Percentiles rank a stretch among this genome's conserved stretches.
These are phyloP conservation scores for Silene noctiflora DNA, from an alignment of 179 eudicot species.

Conservation along the genomic window DNA sequence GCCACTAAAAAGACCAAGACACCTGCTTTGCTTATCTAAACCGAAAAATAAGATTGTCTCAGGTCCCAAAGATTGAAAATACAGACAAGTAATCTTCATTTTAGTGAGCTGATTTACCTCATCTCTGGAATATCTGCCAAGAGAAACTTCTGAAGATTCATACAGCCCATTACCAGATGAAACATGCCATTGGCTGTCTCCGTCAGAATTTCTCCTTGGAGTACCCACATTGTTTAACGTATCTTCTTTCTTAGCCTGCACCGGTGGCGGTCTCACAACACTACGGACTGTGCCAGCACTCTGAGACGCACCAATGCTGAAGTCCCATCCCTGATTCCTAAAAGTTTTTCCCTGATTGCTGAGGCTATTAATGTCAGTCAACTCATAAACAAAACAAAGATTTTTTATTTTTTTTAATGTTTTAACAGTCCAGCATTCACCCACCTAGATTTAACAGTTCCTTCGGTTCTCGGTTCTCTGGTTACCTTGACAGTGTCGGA, in stretches of 20 bases:
- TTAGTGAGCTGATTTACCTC: conserved; percentile 40
- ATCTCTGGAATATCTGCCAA: conserved; percentile 52
- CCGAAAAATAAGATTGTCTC: not conserved
- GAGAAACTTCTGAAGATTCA: conserved; percentile 58
- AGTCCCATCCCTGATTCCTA: conserved; percentile 81
- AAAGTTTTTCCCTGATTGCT: conserved; percentile 59
- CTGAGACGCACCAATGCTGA: conserved; percentile 68
- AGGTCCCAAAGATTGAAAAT: not conserved
- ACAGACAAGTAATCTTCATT: conserved; percentile 1
- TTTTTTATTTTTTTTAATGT: not conserved
- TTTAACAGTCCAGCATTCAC: conserved; percentile 20
- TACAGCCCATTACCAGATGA: conserved; percentile 53
- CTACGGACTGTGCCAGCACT: conserved; percentile 78
- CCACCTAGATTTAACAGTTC: conserved; percentile 61
- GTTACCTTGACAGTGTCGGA: conserved; percentile 77
- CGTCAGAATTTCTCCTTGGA: conserved; percentile 46
- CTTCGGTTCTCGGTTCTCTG: conserved; percentile 58
- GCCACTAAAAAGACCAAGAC: too few species aligned
- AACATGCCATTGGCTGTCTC: conserved; percentile 51
- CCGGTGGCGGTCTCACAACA: conserved; percentile 74
- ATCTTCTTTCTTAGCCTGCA: conserved; percentile 65
- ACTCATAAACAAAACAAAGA: conserved; percentile 13
- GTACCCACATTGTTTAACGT: conserved; percentile 40
- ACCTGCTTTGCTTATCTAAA: not conserved
- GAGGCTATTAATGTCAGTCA: conserved; percentile 35